A percentile compares a stretch with the other conserved stretches of the same genome.
Evolutionary conservation across 2,329 filamentous ascomycete species (phyloP).

Genomic region (Monosporascus sp.): DNA sequence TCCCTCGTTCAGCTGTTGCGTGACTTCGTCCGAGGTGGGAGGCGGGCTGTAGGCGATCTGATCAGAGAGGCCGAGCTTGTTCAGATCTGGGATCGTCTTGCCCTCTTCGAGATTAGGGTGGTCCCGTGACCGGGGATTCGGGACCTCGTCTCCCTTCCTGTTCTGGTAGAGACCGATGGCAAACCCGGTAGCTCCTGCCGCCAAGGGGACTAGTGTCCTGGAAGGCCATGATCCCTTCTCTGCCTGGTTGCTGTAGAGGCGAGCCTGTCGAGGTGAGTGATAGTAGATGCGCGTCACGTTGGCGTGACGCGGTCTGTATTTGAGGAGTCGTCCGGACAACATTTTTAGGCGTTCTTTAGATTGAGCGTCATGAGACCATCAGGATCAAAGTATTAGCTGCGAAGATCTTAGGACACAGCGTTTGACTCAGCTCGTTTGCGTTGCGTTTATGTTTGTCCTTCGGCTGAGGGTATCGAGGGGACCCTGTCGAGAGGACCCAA

Average conservation of each 20-base stretch:
- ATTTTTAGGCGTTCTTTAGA: background rate
- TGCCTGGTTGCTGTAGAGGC: background rate
- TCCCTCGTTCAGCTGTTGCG: constrained; percentile 22
- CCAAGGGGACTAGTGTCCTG: background rate
- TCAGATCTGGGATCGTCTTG: constrained; percentile 18
- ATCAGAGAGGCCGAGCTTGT: constrained; percentile 18
- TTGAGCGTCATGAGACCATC: too few species aligned
- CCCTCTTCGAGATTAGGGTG: background rate
- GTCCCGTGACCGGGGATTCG: background rate
- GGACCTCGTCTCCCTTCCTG: background rate
- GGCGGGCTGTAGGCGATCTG: constrained; percentile 17
- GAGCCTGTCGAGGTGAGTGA: background rate
- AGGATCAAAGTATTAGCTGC: too few species aligned
- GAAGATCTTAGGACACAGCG: too few species aligned
- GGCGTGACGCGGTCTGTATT: background rate
- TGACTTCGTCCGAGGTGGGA: constrained; percentile 20
- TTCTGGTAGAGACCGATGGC: background rate
- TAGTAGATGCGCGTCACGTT: background rate
- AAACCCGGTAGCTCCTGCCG: background rate
- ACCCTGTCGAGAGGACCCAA: too few species aligned
- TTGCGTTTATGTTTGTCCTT: too few species aligned
- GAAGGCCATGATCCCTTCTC: background rate
- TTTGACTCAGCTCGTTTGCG: too few species aligned
- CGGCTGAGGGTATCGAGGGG: too few species aligned
- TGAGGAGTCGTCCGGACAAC: background rate